Evolutionary conservation across 768 basidiomycete species (phyloP), one percentile per base, ranked within the genome.

Genomic region (Tricholoma terreum): DNA sequence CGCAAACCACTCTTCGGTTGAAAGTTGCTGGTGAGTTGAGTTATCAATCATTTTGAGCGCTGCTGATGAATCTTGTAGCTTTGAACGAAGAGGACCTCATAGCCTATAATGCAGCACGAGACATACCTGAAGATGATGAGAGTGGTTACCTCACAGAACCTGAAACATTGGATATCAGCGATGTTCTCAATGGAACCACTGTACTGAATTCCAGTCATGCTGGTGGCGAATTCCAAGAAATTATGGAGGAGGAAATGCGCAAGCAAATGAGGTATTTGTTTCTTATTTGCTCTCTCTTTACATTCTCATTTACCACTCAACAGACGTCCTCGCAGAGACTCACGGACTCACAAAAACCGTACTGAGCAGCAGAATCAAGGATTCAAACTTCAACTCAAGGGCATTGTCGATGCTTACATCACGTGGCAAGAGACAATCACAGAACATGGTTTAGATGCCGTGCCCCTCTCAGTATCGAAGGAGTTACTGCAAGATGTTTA

Each of bases 391-490:
- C 63, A 64, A 43, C 54, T 61, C 2, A 36, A 38, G 0, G 51
- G 34, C 0, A 50, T 65, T 50, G 50, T 56, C 1, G 43, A 59
- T 12, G 58, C 60, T 3, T 65, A 58, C 45, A 12, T 61, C 6
- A 22, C 24, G 24, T 63, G 64, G 58, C 30, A 9, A 19, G 57
- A 58, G 50, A 59, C 31, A 21, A 15, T 12, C 24, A 30, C 30
- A 15, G 30, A 51, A 0, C 59, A 21, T 33, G 21, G 31, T 12
- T 24, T 24, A 31, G 48, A 36, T 38, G 38, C 38, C 19, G 12
- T 15, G 17, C 34, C 7, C 4, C 14, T 2, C 15, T 6, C 30
- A 22, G 34, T 24, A 8, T 15, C 22, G n/a, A 17, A 17, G 21
- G 21, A 19, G 21, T 35, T 36, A 21, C 9, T 4, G 6, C 46